phyloP scores from a whole-genome alignment of 257 asterid genomes.

The Eustoma russellianum region DNA sequence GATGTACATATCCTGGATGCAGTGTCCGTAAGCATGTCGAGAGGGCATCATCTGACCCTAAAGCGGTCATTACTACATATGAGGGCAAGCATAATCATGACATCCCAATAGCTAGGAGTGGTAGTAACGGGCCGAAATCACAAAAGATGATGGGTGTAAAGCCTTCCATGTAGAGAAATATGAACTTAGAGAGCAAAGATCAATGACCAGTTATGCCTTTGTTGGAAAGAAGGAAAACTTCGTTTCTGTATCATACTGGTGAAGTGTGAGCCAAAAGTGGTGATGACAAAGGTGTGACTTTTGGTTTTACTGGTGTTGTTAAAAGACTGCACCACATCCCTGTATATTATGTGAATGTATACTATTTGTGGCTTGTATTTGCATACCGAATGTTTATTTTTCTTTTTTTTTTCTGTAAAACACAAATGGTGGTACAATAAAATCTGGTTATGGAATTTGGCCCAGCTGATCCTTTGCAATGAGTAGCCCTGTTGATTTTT shows the following conservation, averaged over 20 bases:
- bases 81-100: constrained; percentile 88
- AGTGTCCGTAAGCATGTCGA: constrained; percentile 91
- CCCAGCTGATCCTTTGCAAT: too few species aligned
- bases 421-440: background rate
- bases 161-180: constrained; percentile 24
- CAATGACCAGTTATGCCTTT: constrained; percentile 25
- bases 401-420: background rate
- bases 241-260: constrained; percentile 7
- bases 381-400: background rate
- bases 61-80: constrained; percentile 76
- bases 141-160: constrained; percentile 24
- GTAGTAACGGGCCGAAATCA: constrained; percentile 10
- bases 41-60: constrained; percentile 78
- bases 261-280: background rate
- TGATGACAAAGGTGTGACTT: constrained; percentile 8
- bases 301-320: background rate
- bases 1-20: constrained; percentile 80
- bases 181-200: constrained; percentile 25
- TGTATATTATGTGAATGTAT: background rate
- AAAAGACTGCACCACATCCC: background rate
- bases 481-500: too few species aligned
- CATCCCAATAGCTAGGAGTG: constrained; percentile 50
- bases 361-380: constrained; percentile 1
- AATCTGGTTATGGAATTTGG: too few species aligned
- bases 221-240: constrained; percentile 47